Evolutionary conservation across 2,329 filamentous ascomycete genomes (phyloP), one percentile per base, ranked within the genome.

Genomic region (Ascocoryne sarcoides): DNA sequence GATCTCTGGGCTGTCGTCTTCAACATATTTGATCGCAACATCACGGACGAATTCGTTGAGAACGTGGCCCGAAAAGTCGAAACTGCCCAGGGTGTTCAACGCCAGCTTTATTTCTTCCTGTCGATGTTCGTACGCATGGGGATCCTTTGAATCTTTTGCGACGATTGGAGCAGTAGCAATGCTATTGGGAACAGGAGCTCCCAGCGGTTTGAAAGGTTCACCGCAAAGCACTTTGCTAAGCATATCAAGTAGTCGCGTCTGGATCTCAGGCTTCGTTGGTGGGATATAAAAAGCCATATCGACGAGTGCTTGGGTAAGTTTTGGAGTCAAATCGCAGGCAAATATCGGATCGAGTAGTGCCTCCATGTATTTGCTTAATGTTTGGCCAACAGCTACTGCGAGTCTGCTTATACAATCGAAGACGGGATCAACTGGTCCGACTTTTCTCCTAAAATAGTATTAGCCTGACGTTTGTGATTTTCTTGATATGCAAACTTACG

Each of bases 281-380:
- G 90, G 92, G 34, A 98, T 95, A 59, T 98, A 96, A 59, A 96
- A 94, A 19, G 92, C 92, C 85, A 98, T 95, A 57, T 98, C 93
- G 16, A 96, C 89, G 39, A 98, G 70, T 2, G 93, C 93, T 60
- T 96, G 89, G 0, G 90, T 95, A 17, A 98, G 73, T 51, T 93
- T 92, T 42, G 90, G 84, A 28, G 88, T 95, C 38, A 98, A 71
- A 36, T 94, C 92, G 59, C 92, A 98, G 12, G 87, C 89, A 62
- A 98, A 98, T 44, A 98, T 95, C 9, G 93, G 89, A 53, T 95
- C 90, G 8, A 98, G 73, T 19, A 98, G 68, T 10, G 89, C 85
- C 59, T 95, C 89, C 79, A 98, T 95, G 60, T 96, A 95, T 64
- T 96, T 98, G 71, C 87, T 96, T 39, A 98, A 70, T 0, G 90